These are phyloP conservation scores for Mortierella claussenii DNA, from an alignment of 192 early-diverging fungal species.

Conservation along the genomic window DNA sequence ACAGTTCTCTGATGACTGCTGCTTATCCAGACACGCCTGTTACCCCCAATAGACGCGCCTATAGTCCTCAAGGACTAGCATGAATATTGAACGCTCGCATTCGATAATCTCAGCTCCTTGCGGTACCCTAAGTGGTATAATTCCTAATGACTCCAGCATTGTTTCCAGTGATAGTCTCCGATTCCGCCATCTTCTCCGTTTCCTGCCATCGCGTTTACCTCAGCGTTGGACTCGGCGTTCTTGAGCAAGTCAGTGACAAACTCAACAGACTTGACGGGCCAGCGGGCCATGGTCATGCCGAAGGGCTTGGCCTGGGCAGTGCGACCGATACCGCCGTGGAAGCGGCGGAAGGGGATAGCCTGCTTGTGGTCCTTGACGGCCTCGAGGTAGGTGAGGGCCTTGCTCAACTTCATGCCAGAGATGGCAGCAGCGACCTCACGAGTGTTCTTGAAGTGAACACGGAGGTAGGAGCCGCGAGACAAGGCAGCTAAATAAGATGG, in stretches of 20 bases:
- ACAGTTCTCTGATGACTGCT: too few species aligned
- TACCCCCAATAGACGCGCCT: too few species aligned
- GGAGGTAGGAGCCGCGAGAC: constrained; percentile 93
- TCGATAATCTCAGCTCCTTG: too few species aligned
- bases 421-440: constrained; percentile 95
- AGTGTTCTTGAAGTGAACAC: constrained; percentile 98
- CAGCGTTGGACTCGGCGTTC: constrained; percentile 98
- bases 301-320: constrained; percentile 97
- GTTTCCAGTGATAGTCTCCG: too few species aligned
- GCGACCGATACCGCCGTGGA: constrained; percentile 97
- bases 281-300: constrained; percentile 85
- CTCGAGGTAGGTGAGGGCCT: constrained; percentile 92
- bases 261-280: constrained; percentile 97
- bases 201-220: constrained; percentile 63
- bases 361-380: constrained; percentile 98
- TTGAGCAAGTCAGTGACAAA: constrained; percentile 93
- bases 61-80: too few species aligned
- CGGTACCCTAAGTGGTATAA: too few species aligned
- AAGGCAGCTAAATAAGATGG: constrained; percentile 80
- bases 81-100: too few species aligned
- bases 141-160: too few species aligned
- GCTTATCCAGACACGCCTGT: too few species aligned
- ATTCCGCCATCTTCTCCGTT: too few species aligned
- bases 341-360: constrained; percentile 96
- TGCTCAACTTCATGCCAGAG: constrained; percentile 89